Base-by-base conservation (phyloP, 345 rosid genomes). In the Moringa oleifera region DNA sequence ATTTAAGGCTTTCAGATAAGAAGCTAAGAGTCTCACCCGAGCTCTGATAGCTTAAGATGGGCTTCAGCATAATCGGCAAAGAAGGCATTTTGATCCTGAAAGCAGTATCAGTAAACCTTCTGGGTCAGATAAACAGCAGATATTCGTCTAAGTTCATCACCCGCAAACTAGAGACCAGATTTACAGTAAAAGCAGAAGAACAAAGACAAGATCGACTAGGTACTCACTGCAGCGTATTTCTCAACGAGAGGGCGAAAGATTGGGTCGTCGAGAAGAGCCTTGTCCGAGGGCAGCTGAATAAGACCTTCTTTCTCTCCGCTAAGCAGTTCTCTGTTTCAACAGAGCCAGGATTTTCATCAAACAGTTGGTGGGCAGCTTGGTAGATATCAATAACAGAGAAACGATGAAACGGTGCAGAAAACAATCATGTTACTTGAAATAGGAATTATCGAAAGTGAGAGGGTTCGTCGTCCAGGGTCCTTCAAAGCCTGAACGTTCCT, bases 401-500 rank as follows among this genome's bases (percentile, higher is more conserved):
- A n/a, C n/a, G n/a, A n/a, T n/a, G 37, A 33, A 33, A 11, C 5
- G 11, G 6, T 33, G 11, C 37, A 33, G 11, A 11, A 33, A 33
- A 11, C 11, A 11, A 33, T 33, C 6, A 7, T 53, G 77, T 71
- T 74, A 90, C 98, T 75, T 93, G 80, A 85, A 93, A 71, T 87
- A 93, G 19, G 86, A 80, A 78, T 93, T 93, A 37, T 87, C 97
- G 57, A 93, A 93, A 62, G 84, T 81, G 53, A 90, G 91, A 47
- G 97, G 97, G 61, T 87, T 85, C 55, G 61, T 25, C 23, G 98
- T 93, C 98, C 98, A 90, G 13, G 97, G 73, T 23, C 97, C 98
- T 36, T 93, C 97, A 64, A 89, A 89, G 41, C 98, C 98, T 20
- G 98, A 92, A 18, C 96, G 85, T 65, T 90, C 98, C 76, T 90